phyloP scores from a whole-genome alignment of 2,329 filamentous ascomycete species.

The Colletotrichum sp. region DNA sequence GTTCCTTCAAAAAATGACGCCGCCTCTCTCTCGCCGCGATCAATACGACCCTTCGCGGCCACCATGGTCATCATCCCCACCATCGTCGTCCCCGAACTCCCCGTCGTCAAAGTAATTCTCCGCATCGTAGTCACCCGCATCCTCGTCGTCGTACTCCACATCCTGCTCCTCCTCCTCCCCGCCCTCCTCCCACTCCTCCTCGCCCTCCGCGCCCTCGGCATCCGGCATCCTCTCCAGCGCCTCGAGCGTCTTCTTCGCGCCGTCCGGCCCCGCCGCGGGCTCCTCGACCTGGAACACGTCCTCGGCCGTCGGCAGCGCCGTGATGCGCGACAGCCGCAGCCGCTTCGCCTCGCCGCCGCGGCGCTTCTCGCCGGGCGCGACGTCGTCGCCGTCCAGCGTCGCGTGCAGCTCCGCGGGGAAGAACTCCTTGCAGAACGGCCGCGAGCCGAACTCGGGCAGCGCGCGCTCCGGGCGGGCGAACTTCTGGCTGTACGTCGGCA shows the following conservation, averaged over 20 bases:
- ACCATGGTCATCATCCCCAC: constrained; percentile 56
- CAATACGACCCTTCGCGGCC: constrained; percentile 21
- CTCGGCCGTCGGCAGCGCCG: constrained; percentile 53
- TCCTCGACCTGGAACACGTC: constrained; percentile 50
- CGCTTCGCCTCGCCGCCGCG: constrained; percentile 45
- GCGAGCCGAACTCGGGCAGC: constrained; percentile 57
- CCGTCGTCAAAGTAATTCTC: constrained; percentile 66
- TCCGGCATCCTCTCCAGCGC: constrained; percentile 51
- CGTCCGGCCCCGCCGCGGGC: constrained; percentile 32
- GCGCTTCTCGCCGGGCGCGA: constrained; percentile 16
- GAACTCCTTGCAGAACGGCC: constrained; percentile 56
- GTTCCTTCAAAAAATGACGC: background rate
- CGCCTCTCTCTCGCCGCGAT: background rate
- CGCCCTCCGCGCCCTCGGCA: constrained; percentile 54
- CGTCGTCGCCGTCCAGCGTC: constrained; percentile 56
- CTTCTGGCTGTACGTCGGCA: constrained; percentile 63
- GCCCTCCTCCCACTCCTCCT: constrained; percentile 52
- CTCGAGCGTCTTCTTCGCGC: constrained; percentile 44
- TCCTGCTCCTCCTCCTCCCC: constrained; percentile 52
- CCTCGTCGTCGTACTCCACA: constrained; percentile 61
- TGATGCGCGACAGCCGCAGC: constrained; percentile 52
- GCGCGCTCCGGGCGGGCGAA: constrained; percentile 57
- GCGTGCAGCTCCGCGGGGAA: constrained; percentile 62
- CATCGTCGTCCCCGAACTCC: constrained; percentile 58
- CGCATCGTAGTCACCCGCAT: constrained; percentile 66